A percentile compares a stretch with the other conserved stretches of the same genome.
Conservation (phyloP, 768 basidiomycete genomes). For the Botryobasidium botryosum region DNA sequence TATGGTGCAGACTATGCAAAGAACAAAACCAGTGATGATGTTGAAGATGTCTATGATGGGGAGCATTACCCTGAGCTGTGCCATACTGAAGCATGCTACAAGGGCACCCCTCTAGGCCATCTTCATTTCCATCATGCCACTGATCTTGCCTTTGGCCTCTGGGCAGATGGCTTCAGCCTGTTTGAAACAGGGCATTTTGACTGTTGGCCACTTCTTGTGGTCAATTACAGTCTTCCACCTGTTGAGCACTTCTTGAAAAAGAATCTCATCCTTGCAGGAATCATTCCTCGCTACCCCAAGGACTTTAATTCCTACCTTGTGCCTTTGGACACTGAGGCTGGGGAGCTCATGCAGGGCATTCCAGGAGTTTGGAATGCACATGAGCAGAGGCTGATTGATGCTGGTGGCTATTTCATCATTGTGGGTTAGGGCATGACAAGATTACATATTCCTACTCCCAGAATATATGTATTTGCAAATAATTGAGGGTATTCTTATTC, state of each 20-base stretch:
- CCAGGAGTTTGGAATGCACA: constrained; percentile 18
- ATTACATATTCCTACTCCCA: too few relatives aligned
- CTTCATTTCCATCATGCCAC: constrained; percentile 23
- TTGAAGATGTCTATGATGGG: constrained; percentile 25
- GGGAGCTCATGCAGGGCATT: constrained; percentile 20
- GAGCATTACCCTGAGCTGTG: constrained; percentile 18
- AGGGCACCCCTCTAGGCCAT: constrained; percentile 16
- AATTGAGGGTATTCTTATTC: too few relatives aligned
- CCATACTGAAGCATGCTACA: too few relatives aligned
- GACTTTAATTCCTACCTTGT: constrained; percentile 25
- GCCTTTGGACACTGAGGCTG: constrained; percentile 23
- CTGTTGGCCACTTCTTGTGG: constrained; percentile 26
- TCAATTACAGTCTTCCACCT: constrained; percentile 29
- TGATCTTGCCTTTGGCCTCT: constrained; percentile 29
- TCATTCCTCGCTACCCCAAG: constrained; percentile 31
- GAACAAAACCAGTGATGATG: constrained; percentile 9
- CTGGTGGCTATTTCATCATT: too few relatives aligned
- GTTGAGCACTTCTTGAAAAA: constrained; percentile 21
- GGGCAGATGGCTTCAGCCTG: constrained; percentile 28
- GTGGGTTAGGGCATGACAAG: too few relatives aligned
- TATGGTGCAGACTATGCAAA: constrained; percentile 21
- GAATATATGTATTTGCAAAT: too few relatives aligned
- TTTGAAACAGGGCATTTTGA: constrained; percentile 22
- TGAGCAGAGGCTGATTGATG: too few relatives aligned
- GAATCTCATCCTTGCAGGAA: constrained; percentile 24